A percentile compares a stretch with the other conserved stretches of the same genome.
phyloP scores from a whole-genome alignment of 768 basidiomycete species.

The Exidia glandulosa region DNA sequence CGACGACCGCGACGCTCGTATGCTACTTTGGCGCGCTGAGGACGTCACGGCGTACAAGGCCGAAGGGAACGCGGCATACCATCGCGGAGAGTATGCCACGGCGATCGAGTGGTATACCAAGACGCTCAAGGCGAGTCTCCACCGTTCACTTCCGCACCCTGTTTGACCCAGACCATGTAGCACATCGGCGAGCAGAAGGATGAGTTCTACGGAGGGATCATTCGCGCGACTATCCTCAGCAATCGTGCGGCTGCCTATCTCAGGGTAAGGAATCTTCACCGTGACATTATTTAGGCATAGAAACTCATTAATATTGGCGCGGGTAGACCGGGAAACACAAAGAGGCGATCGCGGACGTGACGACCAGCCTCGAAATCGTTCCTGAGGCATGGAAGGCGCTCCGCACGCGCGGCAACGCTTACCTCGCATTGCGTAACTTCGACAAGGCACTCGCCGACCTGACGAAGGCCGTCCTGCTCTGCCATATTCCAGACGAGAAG shows the following conservation, averaged over 20 bases:
- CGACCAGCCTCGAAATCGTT: constrained; percentile 49
- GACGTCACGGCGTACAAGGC: constrained; percentile 77
- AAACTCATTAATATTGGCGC: constrained; percentile 3
- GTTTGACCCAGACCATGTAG: constrained; percentile 21
- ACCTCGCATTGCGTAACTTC: constrained; percentile 63
- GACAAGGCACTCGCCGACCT: constrained; percentile 63
- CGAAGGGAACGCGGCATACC: constrained; percentile 72
- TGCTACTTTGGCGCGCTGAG: constrained; percentile 66
- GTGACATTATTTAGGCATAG: constrained; percentile 24
- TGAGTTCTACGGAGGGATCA: constrained; percentile 70
- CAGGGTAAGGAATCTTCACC: constrained; percentile 43
- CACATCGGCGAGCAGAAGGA: constrained; percentile 55
- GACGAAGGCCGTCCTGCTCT: constrained; percentile 58
- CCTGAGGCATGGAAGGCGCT: constrained; percentile 73
- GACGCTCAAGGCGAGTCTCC: constrained; percentile 29
- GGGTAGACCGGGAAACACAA: constrained; percentile 49
- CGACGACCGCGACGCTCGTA: constrained; percentile 56
- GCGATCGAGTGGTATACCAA: constrained; percentile 62
- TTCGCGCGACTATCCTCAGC: constrained; percentile 67
- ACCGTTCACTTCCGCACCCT: background rate
- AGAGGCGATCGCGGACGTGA: constrained; percentile 62
- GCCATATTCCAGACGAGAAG: constrained; percentile 7
- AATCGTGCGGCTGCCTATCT: constrained; percentile 56
- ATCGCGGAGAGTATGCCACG: constrained; percentile 41
- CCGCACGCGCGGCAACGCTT: constrained; percentile 73